Evolutionary conservation across 768 basidiomycete genomes (phyloP), one percentile per base, ranked within the genome.

Genomic region (Russula ochroleuca): DNA sequence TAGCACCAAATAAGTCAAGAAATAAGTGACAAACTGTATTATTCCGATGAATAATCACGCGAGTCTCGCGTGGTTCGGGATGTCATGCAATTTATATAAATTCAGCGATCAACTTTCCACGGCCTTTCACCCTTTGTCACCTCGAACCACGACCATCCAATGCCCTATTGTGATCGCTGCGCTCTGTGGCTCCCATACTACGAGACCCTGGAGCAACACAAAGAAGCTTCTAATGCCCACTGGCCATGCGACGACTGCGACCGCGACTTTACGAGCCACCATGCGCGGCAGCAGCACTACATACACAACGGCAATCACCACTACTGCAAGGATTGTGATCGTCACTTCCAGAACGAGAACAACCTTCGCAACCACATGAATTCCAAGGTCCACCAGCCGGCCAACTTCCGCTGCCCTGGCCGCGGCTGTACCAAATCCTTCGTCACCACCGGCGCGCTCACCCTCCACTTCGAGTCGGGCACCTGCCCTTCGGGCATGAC

Each of bases 401-500:
- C 72, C 61, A 71, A 70, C 62, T 64, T 72, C 74, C 43, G 73
- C 65, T 74, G 80, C 69, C 73, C 75, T 0, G 75, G 78, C 61
- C 62, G 21, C 5, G 76, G 78, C 40, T 90, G 88, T 69, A 72
- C 62, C 1, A 65, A 66, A 23, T 67, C 59, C 1, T 89, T 88
- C 72, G 71, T 84, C 57, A 82, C 80, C 21, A 74, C 68, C 48
- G 79, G 31, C 8, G 82, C 85, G 11, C 75, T 90, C 51, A 69
- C 83, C 37, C 78, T 81, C 35, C 88, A 90, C 71, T 78, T 87
- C 70, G 88, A 90, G 69, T 74, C 78, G 13, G 87, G 86, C 1
- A 65, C 70, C 3, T 88, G 88, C 70, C 57, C 66, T 25, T 86
- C 86, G 0, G 80, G 83, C 13, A 71, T 81, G 45, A 71, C 71